phyloP scores from a whole-genome alignment of 2,329 filamentous ascomycete species.

The Diplodia corticola region DNA sequence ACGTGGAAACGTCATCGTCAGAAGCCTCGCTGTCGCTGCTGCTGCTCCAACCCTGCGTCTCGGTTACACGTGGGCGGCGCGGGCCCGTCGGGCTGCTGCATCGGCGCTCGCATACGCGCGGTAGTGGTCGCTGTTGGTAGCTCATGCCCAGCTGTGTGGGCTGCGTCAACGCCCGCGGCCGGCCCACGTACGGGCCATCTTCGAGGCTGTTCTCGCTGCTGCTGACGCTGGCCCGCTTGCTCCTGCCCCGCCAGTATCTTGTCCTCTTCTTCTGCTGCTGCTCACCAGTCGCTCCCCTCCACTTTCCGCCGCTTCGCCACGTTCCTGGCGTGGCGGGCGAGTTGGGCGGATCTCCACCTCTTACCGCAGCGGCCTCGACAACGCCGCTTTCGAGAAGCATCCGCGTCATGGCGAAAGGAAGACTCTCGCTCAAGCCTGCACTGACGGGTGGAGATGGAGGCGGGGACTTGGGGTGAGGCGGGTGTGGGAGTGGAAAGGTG shows the following conservation, averaged over 20 bases:
- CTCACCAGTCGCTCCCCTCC: background rate
- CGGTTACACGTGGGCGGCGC: background rate
- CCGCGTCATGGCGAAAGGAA: background rate
- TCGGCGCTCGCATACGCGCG: background rate
- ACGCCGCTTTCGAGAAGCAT: background rate
- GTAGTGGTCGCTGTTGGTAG: background rate
- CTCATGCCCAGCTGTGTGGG: background rate
- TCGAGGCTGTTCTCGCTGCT: background rate
- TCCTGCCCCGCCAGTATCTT: background rate
- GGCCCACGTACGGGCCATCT: background rate
- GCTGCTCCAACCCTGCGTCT: constrained; percentile 3
- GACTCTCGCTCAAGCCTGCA: background rate
- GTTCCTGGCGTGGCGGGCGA: constrained; percentile 3
- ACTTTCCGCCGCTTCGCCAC: background rate
- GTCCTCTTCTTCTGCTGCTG: background rate
- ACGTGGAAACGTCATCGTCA: background rate
- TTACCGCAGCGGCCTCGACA: background rate
- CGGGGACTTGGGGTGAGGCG: constrained; percentile 1
- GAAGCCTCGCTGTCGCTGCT: background rate
- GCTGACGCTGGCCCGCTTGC: background rate
- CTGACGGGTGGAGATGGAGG: constrained; percentile 8
- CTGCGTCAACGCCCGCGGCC: background rate
- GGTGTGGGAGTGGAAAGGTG: background rate
- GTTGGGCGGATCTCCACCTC: constrained; percentile 4
- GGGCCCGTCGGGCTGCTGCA: background rate